Evolutionary conservation across 2,329 filamentous ascomycete species (phyloP), one percentile per base, ranked within the genome.

Genomic region (Rhynchosporium secalis): DNA sequence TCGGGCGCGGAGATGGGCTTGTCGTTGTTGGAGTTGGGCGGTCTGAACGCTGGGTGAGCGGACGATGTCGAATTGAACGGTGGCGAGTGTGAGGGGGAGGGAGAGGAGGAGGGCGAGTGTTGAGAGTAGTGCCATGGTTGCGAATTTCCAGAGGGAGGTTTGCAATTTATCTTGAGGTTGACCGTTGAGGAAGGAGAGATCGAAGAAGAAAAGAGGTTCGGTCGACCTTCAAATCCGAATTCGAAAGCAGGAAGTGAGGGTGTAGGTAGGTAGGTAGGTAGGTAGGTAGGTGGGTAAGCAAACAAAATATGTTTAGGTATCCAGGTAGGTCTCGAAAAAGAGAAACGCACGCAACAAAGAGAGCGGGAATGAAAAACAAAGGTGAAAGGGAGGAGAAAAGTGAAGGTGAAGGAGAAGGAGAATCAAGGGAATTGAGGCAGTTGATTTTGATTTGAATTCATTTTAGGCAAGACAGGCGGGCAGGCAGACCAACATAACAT

Each of bases 21-120:
- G 58, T n/a, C 69, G 66, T 31, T 31, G 46, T 28, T 58, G 51
- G 9, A 72, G 56, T 61, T 73, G 71, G 29, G 65, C 65, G 29
- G 54, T 52, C 33, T 69, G 65, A 7, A 63, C 66, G 9, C 47
- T 62, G 20, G 56, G 41, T 54, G 69, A 68, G 43, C 65, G 64
- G 12, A 60, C 61, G 56, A 72, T 71, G 49, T 65, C 51, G 61
- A 71, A 68, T 49, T 65, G 68, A 13, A 73, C 12, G 6, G 67
- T 70, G 33, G 64, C 66, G 26, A 62, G 54, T 10, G 54, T 38
- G 56, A 57, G 46, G 41, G 62, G 20, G 40, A 65, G 55, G 45
- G 67, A 51, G 41, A 56, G 15, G 33, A 66, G 43, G 33, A 65
- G 43, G 29, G 45, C n/a, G 54, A 59, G 41, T 43, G 38, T 33